A percentile compares a stretch with the other conserved stretches of the same genome.
phyloP scores from a whole-genome alignment of 345 rosid species.

The Salix udensis region DNA sequence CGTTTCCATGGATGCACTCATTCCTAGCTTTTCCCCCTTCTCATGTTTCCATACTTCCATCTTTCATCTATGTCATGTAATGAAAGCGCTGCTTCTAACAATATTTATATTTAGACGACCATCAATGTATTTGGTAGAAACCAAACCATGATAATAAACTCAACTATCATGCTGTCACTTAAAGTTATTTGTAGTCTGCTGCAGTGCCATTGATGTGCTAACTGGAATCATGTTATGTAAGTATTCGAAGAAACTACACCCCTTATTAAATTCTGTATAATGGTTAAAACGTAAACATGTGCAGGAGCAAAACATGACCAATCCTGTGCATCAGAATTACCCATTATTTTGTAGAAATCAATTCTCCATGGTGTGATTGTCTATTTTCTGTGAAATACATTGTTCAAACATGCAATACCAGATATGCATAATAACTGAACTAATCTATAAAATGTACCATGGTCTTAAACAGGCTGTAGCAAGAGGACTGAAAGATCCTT shows the following conservation, averaged over 20 bases:
- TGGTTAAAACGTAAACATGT: too few relatives aligned
- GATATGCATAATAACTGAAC: background rate
- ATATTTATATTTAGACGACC: background rate
- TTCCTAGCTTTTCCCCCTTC: too few relatives aligned
- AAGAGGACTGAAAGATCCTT: conserved; percentile 92
- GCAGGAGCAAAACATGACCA: too few relatives aligned
- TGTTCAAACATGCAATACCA: background rate
- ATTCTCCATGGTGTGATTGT: too few relatives aligned
- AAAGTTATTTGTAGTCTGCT: background rate
- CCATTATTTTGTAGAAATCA: too few relatives aligned
- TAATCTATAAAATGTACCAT: background rate
- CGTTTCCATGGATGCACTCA: too few relatives aligned
- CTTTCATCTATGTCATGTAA: too few relatives aligned
- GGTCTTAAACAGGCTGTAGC: conserved; percentile 70
- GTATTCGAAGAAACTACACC: background rate
- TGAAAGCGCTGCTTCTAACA: too few relatives aligned
- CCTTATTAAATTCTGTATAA: background rate
- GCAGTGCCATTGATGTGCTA: background rate
- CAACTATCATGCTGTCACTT: background rate
- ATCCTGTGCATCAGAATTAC: too few relatives aligned
- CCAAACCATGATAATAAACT: background rate
- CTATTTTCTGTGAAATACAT: too few relatives aligned
- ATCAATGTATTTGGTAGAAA: background rate
- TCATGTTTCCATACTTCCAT: too few relatives aligned
- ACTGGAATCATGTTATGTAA: background rate